Evolutionary conservation across 495 filamentous ascomycete species (phyloP).

Genomic region (Staphylotrichum tortipilum): DNA sequence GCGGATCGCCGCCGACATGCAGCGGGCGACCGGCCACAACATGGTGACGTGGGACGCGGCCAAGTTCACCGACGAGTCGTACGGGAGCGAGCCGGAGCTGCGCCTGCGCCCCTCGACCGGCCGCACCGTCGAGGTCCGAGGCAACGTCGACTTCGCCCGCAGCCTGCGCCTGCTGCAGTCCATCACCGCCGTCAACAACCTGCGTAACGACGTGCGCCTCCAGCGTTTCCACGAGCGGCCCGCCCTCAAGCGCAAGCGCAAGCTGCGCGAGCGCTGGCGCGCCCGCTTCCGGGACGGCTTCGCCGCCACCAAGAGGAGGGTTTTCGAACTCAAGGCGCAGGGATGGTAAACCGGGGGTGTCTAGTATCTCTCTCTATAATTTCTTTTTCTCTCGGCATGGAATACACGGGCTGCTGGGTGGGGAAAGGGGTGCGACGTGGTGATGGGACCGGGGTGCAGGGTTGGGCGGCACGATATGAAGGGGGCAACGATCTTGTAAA

Average conservation of each 20-base stretch:
- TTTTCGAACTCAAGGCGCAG: slow-evolving; percentile 57
- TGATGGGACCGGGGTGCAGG: too few relatives aligned
- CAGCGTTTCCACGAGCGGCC: slow-evolving; percentile 65
- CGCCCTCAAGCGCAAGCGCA: slow-evolving; percentile 65
- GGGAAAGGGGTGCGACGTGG: too few relatives aligned
- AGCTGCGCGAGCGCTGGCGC: slow-evolving; percentile 57
- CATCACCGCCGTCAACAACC: slow-evolving; percentile 39
- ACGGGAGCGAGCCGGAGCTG: slow-evolving; percentile 16
- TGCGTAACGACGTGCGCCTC: slow-evolving; percentile 37
- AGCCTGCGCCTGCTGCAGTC: slow-evolving; percentile 46
- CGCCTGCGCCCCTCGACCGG: slow-evolving; percentile 48
- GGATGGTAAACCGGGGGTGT: slow-evolving; percentile 50
- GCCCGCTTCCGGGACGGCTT: slow-evolving; percentile 59
- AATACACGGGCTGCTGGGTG: not conserved
- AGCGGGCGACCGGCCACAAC: not conserved
- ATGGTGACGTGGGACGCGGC: slow-evolving; percentile 6
- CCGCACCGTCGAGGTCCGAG: slow-evolving; percentile 46
- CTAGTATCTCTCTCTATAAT: too few relatives aligned
- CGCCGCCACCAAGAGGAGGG: slow-evolving; percentile 47
- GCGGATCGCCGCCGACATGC: slow-evolving; percentile 5
- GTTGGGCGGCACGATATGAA: too few relatives aligned
- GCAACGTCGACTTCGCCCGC: slow-evolving; percentile 42
- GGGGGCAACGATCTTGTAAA: too few relatives aligned
- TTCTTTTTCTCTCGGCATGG: too few relatives aligned
- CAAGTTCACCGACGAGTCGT: too few relatives aligned